Evolutionary conservation across 2,329 filamentous ascomycete genomes (phyloP), one percentile per base, ranked within the genome.

Genomic region (Aspergillus vadensis): DNA sequence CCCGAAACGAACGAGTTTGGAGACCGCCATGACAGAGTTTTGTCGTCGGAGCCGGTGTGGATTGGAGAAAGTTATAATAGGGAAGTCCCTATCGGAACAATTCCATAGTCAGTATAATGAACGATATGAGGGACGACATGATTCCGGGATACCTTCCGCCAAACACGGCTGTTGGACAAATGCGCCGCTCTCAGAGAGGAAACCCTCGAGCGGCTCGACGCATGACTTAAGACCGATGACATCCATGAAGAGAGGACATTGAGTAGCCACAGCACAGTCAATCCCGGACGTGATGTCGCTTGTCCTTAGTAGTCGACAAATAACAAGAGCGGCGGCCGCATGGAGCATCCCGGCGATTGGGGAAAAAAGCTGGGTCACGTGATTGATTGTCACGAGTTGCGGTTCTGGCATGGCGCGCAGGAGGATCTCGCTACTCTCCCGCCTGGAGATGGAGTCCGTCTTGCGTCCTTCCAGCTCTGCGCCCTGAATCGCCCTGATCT

Each of bases 191-290:
- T 75, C 65, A 74, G 65, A 71, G 73, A 73, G 62, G 67, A 65
- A 65, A 71, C 68, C 70, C 74, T 70, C 70, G 69, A 73, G 71
- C 71, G 71, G 69, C 70, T 69, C 64, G 71, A 69, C 63, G 67
- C 74, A 76, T 76, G 69, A 72, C 72, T 75, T 63, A 72, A 69
- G 67, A 70, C 74, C 64, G 72, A 76, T 77, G 75, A 77, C 75
- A 77, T 77, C 75, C 75, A 77, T 77, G 70, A 76, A 76, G 62
- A 57, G 63, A 48, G 58, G 58, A 56, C 59, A 43, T 59, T 23
- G 30, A 48, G 63, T 48, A 41, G 49, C 48, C 51, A 55, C 43
- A 55, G 39, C 41, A 39, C 53, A 39, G 47, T 10, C 58, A 57
- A 30, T 30, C 25, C 6, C 25, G 12, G 25, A 50, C 47, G 21